Evolutionary conservation across 192 early-diverging fungal genomes (phyloP).

Genomic region (Gonapodya sp.): DNA sequence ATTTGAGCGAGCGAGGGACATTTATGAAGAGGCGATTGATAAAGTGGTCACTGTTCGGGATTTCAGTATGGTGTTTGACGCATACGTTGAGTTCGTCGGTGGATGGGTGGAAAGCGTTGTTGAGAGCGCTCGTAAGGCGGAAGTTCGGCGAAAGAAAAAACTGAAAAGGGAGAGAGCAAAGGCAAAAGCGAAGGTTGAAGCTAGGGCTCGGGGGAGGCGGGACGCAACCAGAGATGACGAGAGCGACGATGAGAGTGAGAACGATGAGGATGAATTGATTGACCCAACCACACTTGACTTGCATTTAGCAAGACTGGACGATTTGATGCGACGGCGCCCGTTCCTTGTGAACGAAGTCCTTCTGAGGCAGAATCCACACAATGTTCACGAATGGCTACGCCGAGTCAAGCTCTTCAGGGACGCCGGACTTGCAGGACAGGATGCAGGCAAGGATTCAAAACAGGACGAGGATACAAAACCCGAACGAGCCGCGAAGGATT

Average conservation of each 20-base stretch:
- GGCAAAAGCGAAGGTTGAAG: background rate
- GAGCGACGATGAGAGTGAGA: conserved; percentile 21
- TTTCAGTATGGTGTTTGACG: conserved; percentile 93
- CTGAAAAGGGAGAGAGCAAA: background rate
- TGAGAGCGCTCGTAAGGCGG: conserved; percentile 56
- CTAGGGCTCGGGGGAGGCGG: background rate
- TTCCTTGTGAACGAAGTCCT: conserved; percentile 90
- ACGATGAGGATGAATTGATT: conserved; percentile 30
- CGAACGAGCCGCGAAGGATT: background rate
- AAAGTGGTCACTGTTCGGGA: conserved; percentile 76
- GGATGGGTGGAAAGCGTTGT: conserved; percentile 52
- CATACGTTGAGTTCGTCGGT: conserved; percentile 80
- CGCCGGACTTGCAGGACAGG: conserved; percentile 18
- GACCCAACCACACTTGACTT: conserved; percentile 67
- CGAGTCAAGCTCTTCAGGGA: conserved; percentile 64
- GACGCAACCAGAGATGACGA: background rate
- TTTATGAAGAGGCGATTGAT: conserved; percentile 84
- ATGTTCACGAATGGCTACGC: conserved; percentile 84
- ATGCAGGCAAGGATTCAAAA: conserved; percentile 15
- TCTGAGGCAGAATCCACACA: conserved; percentile 81
- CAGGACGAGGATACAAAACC: background rate
- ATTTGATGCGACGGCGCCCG: conserved; percentile 82
- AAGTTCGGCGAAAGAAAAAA: conserved; percentile 36
- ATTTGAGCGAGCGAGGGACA: conserved; percentile 76
- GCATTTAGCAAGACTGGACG: conserved; percentile 73